Evolutionary conservation across 257 asterid species (phyloP).

Genomic region (Penstemon barbatus): DNA sequence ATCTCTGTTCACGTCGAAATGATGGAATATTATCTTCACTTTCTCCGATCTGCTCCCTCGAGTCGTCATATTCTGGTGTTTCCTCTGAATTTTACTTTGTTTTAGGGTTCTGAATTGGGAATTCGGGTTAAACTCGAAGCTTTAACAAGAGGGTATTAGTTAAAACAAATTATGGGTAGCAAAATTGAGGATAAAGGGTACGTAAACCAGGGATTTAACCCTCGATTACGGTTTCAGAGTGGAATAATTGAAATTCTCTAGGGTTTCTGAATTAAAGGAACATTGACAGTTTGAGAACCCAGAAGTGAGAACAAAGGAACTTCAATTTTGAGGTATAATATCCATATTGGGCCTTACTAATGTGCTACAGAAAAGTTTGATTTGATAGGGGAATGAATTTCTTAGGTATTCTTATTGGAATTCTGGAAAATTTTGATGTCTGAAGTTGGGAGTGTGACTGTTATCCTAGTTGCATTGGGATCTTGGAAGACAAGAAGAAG

Average conservation of each 20-base stretch:
- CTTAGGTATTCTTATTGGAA: too few species aligned
- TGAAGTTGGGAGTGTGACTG: slow-evolving; percentile 12
- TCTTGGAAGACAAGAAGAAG: slow-evolving; percentile 32
- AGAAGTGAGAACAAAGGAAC: neutral
- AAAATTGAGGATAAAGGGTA: slow-evolving; percentile 25
- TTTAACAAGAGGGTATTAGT: neutral
- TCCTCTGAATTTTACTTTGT: too few species aligned
- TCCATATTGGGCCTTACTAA: too few species aligned
- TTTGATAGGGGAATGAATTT: neutral
- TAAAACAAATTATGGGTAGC: slow-evolving; percentile 19
- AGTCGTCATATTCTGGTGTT: slow-evolving; percentile 54
- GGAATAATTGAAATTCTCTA: slow-evolving; percentile 1
- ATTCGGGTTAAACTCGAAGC: too few species aligned
- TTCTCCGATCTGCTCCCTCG: slow-evolving; percentile 97
- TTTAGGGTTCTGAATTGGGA: too few species aligned
- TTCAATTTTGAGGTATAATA: neutral
- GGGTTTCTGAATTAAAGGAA: slow-evolving; percentile 16
- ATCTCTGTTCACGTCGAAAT: slow-evolving; percentile 72
- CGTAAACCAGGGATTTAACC: neutral
- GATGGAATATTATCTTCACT: slow-evolving; percentile 81
- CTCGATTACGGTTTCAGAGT: too few species aligned
- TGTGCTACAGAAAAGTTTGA: too few species aligned
- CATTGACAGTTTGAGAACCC: slow-evolving; percentile 8
- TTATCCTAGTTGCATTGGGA: slow-evolving; percentile 39
- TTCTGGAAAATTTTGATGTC: too few species aligned